These are phyloP conservation scores for Solanum etuberosum DNA, from an alignment of 257 asterid genomes.

Conservation along the genomic window DNA sequence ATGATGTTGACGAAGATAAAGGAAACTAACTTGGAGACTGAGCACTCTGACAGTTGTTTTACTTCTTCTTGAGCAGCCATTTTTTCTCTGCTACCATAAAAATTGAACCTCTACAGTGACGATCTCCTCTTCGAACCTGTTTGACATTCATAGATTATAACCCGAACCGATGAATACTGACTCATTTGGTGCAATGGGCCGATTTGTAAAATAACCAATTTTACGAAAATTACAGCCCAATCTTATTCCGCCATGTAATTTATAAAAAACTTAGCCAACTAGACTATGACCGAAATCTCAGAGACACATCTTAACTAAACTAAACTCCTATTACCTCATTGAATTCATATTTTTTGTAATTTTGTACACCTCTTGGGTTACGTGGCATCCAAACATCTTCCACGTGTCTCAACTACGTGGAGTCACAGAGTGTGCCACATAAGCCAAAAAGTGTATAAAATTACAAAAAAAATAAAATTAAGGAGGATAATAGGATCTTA, in stretches of 20 bases:
- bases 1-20: background rate
- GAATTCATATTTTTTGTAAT: too few relatives aligned
- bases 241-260: background rate
- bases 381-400: too few relatives aligned
- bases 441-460: background rate
- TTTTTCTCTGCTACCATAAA: background rate
- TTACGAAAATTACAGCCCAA: background rate
- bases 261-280: too few relatives aligned
- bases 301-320: too few relatives aligned
- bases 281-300: too few relatives aligned
- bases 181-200: background rate
- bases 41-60: constrained; percentile 56
- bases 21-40: constrained; percentile 41
- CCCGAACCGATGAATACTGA: background rate
- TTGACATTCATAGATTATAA: background rate
- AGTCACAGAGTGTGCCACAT: background rate
- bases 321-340: too few relatives aligned
- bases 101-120: background rate
- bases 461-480: too few relatives aligned
- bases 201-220: background rate
- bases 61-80: constrained; percentile 44
- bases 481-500: too few relatives aligned
- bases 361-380: background rate
- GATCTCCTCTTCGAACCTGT: background rate
- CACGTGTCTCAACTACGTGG: background rate